Percentiles rank a stretch among this genome's conserved stretches.
These are phyloP conservation scores for Diaporthe sp. DNA, from an alignment of 2,329 filamentous ascomycete genomes.

Conservation along the genomic window DNA sequence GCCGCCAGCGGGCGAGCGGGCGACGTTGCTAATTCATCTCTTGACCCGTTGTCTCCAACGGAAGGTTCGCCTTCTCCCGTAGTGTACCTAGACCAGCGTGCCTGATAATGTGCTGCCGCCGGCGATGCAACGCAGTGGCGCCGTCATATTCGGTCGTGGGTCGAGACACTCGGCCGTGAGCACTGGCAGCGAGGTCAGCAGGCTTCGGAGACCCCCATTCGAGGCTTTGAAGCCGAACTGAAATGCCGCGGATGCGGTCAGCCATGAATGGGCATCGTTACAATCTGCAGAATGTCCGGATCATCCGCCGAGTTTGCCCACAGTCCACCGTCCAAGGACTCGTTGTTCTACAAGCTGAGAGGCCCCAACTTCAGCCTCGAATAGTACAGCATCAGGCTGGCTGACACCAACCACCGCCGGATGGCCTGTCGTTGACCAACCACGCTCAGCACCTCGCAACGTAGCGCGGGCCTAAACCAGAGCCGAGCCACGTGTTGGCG, in stretches of 20 bases:
- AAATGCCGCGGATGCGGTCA: not conserved
- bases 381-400: constrained; percentile 32
- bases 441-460: constrained; percentile 19
- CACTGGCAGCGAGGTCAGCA: not conserved
- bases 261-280: too few species aligned
- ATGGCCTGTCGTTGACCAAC: not conserved
- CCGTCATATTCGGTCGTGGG: not conserved
- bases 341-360: constrained; percentile 23
- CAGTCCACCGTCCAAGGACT: not conserved
- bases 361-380: not conserved
- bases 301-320: not conserved
- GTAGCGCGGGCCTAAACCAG: constrained; percentile 24
- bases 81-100: not conserved
- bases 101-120: not conserved
- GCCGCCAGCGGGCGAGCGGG: constrained; percentile 11
- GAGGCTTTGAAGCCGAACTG: not conserved
- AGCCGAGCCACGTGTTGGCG: constrained; percentile 33
- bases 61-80: not conserved
- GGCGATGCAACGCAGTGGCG: constrained; percentile 1
- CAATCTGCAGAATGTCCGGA: not conserved
- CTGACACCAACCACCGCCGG: not conserved
- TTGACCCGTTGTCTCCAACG: not conserved
- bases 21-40: not conserved
- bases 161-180: not conserved
- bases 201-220: not conserved